Evolutionary conservation across 1,139 yeast species (phyloP).

Genomic region (Saccharomyces hybrid): DNA sequence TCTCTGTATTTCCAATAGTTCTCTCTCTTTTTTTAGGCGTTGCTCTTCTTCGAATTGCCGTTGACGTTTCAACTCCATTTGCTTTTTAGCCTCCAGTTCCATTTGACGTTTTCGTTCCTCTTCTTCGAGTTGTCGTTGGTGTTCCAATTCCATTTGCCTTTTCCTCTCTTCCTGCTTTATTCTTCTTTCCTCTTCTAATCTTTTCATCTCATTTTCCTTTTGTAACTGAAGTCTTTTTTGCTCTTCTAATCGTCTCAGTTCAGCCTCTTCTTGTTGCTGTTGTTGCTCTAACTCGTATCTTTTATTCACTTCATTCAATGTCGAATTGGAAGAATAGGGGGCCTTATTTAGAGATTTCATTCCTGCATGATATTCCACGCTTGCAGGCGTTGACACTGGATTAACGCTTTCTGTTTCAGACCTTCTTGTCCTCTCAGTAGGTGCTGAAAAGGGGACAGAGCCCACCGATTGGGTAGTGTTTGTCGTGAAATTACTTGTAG

Average conservation of each 20-base stretch:
- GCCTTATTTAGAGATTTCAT: slow-evolving; percentile 11
- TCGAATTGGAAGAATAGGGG: slow-evolving; percentile 20
- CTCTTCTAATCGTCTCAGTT: not conserved
- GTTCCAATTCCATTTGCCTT: not conserved
- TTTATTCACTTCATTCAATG: slow-evolving; percentile 17
- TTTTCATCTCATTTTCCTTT: not conserved
- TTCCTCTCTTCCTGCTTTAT: not conserved
- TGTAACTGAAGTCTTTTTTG: not conserved
- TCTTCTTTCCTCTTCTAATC: not conserved
- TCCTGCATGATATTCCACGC: not conserved
- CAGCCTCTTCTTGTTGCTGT: slow-evolving; percentile 3
- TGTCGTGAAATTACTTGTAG: slow-evolving; percentile 1
- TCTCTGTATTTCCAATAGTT: not conserved
- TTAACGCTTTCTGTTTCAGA: not conserved
- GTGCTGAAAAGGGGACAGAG: not conserved
- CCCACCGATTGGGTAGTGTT: not conserved
- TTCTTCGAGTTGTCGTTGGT: not conserved
- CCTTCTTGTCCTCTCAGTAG: not conserved
- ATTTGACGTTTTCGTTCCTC: not conserved
- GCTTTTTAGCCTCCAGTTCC: not conserved
- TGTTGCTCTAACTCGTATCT: slow-evolving; percentile 7
- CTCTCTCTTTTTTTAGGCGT: not conserved
- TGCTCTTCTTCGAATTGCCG: not conserved
- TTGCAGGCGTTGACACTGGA: not conserved
- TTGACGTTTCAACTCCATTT: not conserved